Evolutionary conservation across 805 yeast species (phyloP).

Genomic region (Citeromyces nyonsensis): DNA sequence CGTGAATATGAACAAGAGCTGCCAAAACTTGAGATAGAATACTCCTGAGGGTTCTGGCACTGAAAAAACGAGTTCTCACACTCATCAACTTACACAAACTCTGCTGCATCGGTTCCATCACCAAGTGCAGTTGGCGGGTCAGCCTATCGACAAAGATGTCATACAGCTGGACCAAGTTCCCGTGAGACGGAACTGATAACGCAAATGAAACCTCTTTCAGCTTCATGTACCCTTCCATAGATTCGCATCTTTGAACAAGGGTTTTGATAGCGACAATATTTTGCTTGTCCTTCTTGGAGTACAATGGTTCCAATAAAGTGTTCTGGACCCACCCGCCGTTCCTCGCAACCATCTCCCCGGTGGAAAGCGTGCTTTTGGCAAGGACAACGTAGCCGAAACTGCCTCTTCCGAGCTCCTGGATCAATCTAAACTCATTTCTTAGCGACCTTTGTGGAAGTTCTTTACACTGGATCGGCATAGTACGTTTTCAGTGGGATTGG

Average conservation of each 20-base stretch:
- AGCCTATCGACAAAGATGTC: constrained; percentile 65
- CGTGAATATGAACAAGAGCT: constrained; percentile 76
- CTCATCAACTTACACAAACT: constrained; percentile 68
- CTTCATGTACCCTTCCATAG: constrained; percentile 37
- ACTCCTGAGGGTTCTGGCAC: constrained; percentile 44
- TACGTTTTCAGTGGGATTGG: background rate
- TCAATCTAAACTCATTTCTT: constrained; percentile 25
- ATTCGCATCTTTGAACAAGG: constrained; percentile 39
- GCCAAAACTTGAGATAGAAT: constrained; percentile 56
- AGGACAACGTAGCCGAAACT: constrained; percentile 61
- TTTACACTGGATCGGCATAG: background rate
- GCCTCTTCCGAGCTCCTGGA: constrained; percentile 53
- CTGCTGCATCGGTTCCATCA: constrained; percentile 82
- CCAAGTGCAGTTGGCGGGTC: constrained; percentile 52
- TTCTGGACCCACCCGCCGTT: constrained; percentile 8
- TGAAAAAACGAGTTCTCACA: constrained; percentile 36
- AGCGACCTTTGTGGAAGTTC: constrained; percentile 25
- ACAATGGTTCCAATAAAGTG: constrained; percentile 8
- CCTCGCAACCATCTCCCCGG: constrained; percentile 2
- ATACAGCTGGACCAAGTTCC: constrained; percentile 54
- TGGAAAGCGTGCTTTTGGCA: constrained; percentile 28
- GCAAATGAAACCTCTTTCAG: constrained; percentile 60
- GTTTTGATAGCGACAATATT: constrained; percentile 57
- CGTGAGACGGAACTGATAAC: constrained; percentile 53
- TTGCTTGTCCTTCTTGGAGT: constrained; percentile 35